These are phyloP conservation scores for Mollisia scopiformis DNA, from an alignment of 2,329 filamentous ascomycete genomes.

Conservation along the genomic window DNA sequence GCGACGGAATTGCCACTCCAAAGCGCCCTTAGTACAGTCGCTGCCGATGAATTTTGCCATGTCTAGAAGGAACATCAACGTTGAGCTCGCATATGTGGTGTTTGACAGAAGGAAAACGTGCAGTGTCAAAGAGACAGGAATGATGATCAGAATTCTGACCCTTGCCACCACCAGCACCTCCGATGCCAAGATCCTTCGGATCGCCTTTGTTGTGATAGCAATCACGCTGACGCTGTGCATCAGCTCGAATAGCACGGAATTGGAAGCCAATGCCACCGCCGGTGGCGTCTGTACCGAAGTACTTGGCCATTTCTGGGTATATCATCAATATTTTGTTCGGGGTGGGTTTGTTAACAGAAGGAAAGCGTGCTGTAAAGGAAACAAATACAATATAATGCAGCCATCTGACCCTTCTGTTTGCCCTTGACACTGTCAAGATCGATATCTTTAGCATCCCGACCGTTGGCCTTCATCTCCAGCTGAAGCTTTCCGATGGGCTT, in stretches of 20 bases:
- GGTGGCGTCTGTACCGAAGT: constrained; percentile 61
- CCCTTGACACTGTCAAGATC: constrained; percentile 22
- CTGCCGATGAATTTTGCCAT: constrained; percentile 17
- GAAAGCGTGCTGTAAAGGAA: not conserved
- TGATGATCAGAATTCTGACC: constrained; percentile 11
- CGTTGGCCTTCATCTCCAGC: constrained; percentile 46
- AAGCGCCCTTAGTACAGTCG: constrained; percentile 22
- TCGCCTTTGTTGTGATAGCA: constrained; percentile 49
- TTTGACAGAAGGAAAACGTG: constrained; percentile 1
- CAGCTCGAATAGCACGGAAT: constrained; percentile 57
- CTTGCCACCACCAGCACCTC: constrained; percentile 9
- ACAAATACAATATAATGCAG: not conserved
- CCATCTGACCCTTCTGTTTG: constrained; percentile 11
- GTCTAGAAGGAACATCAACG: constrained; percentile 16
- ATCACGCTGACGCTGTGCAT: constrained; percentile 51
- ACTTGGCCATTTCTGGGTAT: constrained; percentile 57
- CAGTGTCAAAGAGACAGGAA: constrained; percentile 6
- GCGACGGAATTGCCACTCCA: constrained; percentile 59
- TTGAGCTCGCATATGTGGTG: not conserved
- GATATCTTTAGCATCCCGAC: constrained; percentile 44
- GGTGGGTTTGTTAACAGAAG: not conserved
- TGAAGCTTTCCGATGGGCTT: constrained; percentile 55
- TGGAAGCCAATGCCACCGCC: constrained; percentile 61
- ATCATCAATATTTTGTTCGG: constrained; percentile 18
- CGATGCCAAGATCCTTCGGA: constrained; percentile 38